Base-by-base conservation (phyloP, 2,329 filamentous ascomycete genomes). In the Fusarium concolor region DNA sequence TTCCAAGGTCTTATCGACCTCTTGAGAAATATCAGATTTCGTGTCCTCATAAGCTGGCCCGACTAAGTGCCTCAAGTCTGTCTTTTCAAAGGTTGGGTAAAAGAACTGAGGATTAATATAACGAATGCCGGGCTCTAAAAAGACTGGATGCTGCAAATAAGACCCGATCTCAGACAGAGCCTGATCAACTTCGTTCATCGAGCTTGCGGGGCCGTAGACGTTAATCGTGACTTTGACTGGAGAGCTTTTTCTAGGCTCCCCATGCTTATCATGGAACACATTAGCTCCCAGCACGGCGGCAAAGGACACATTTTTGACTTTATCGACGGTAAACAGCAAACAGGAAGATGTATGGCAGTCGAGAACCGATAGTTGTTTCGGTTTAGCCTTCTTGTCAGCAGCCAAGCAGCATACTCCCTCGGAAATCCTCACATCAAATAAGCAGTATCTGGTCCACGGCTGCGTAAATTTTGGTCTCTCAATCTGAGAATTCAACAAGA, bases 401-500 rank as follows among this genome's bases (percentile, higher is more conserved):
- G 17, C 2, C 10, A 62, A 3, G 8, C n/a, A 29, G 20, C 33
- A 11, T 0, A 2, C 20, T 10, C 33, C 3, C 9, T 28, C 17
- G 0, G 14, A 10, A 3, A 45, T 4, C 2, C 47, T 35, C 0
- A 54, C 15, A 0, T 24, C 8, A 3, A 61, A 22, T 6, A 17
- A 0, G 3, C 31, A 54, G 22, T 42, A 24, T 4, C 46, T 43
- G 10, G 17, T 38, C 59, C 59, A 62, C 1, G 56, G 56, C 2
- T 29, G 2, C 1, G 18, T n/a, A 0, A 12, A 8, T 2, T 10
- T 11, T 0, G 42, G 24, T 0, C 4, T 8, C 3, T 18, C 12
- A 0, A 7, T 33, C 0, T 11, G 18, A 4, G 56, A 18, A 9
- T 6, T n/a, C 3, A 62, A 7, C 2, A 53, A 10, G 6, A 42